These are phyloP conservation scores for Bryoerythrophyllum caledonicum DNA, from an alignment of 225 moss, liverwort and hornwort species.

Conservation along the genomic window DNA sequence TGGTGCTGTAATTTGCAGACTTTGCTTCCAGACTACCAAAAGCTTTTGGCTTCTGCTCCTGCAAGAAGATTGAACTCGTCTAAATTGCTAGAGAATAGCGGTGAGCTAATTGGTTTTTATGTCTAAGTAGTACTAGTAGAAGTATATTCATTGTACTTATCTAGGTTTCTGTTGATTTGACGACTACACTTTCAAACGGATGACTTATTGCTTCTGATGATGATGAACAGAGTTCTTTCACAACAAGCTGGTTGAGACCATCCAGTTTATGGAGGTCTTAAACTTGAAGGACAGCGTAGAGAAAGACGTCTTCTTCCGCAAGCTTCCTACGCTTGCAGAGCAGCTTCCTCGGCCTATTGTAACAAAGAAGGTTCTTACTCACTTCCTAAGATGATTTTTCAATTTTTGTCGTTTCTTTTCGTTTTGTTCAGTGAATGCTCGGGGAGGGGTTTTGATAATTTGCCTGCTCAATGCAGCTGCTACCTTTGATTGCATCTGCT, in stretches of 20 bases:
- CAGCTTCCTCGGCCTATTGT: slow-evolving; percentile 87
- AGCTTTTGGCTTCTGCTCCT: slow-evolving; percentile 71
- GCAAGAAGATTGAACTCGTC: slow-evolving; percentile 76
- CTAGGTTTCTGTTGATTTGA: neutral
- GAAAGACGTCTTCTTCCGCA: slow-evolving; percentile 80
- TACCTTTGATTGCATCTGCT: slow-evolving; percentile 79
- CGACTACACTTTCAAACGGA: neutral
- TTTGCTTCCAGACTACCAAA: slow-evolving; percentile 80
- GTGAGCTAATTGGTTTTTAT: slow-evolving; percentile 37
- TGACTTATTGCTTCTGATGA: slow-evolving; percentile 17
- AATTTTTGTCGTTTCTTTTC: neutral
- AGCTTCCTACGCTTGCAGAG: slow-evolving; percentile 73
- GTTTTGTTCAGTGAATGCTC: neutral
- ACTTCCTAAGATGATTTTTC: neutral
- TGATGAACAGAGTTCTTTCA: slow-evolving; percentile 76
- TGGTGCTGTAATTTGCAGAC: slow-evolving; percentile 44
- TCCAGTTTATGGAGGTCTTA: slow-evolving; percentile 83
- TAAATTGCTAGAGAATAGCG: slow-evolving; percentile 81
- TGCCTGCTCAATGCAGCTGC: slow-evolving; percentile 46
- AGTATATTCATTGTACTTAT: neutral
- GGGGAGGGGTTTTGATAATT: neutral
- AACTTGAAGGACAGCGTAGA: slow-evolving; percentile 88
- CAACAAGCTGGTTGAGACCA: slow-evolving; percentile 88
- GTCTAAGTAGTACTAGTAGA: neutral
- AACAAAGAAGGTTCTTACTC: slow-evolving; percentile 57